A percentile compares a stretch with the other conserved stretches of the same genome.
Conservation (phyloP, 805 yeast genomes). For the Ogataea nakhonphanomensis region DNA sequence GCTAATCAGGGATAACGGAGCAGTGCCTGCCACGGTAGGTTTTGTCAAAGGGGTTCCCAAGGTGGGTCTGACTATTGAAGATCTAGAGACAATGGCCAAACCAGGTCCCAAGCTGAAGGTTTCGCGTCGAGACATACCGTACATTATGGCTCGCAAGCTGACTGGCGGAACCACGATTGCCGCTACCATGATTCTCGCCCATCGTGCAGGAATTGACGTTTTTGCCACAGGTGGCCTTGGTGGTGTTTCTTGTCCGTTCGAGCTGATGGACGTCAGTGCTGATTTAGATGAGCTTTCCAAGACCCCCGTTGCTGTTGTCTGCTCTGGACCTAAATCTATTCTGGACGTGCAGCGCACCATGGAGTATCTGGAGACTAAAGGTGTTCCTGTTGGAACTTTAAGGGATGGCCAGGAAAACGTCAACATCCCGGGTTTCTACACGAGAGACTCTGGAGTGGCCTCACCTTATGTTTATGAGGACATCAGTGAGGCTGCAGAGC, state of each 20-base stretch:
- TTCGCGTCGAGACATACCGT: constrained; percentile 77
- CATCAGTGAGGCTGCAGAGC: constrained; percentile 57
- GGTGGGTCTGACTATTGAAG: constrained; percentile 56
- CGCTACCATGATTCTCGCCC: constrained; percentile 79
- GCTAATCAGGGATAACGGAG: constrained; percentile 58
- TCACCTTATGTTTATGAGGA: constrained; percentile 65
- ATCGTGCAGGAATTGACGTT: constrained; percentile 71
- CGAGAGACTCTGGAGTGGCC: constrained; percentile 66
- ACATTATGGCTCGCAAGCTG: constrained; percentile 57
- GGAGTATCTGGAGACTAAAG: constrained; percentile 88
- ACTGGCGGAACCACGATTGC: constrained; percentile 91
- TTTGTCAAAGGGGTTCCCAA: constrained; percentile 67
- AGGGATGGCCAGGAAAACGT: constrained; percentile 34
- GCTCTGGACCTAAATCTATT: constrained; percentile 88
- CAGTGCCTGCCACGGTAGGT: constrained; percentile 82
- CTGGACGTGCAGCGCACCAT: constrained; percentile 76
- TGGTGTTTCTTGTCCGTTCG: constrained; percentile 83
- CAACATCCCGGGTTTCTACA: constrained; percentile 78
- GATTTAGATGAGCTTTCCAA: constrained; percentile 81
- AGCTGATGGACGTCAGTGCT: constrained; percentile 75
- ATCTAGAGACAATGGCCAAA: constrained; percentile 49
- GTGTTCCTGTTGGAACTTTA: constrained; percentile 75
- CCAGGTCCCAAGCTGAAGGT: constrained; percentile 49
- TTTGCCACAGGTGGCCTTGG: constrained; percentile 95
- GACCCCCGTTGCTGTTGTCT: constrained; percentile 86